Base-by-base conservation (phyloP, 2,329 filamentous ascomycete species). In the Talaromyces sp. region DNA sequence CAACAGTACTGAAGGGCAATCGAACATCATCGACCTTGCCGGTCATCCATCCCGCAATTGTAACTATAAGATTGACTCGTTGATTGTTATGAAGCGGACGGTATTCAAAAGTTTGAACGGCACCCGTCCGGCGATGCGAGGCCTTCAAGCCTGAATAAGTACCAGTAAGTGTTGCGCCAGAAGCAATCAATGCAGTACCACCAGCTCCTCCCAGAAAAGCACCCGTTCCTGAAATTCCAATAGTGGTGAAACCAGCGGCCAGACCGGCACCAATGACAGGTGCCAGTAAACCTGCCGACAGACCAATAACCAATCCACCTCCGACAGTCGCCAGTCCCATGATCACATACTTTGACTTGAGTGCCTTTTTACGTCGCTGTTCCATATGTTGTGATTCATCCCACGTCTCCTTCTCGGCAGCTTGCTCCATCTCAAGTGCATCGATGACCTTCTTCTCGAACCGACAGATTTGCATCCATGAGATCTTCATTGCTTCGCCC, bases 361-460 rank as follows among this genome's bases (percentile, higher is more conserved):
- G 81, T 1, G 91, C 91, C 71, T 86, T 79, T 74, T 97, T 96
- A 58, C 91, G 85, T 54, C 95, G 86, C 63, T 82, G 85, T 75
- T 96, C 92, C 83, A 98, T 92, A 73, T 98, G 92, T 67, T 96
- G 91, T 11, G 95, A 89, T 75, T 99, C 95, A 68, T 97, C 96
- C 95, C 95, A 99, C 66, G 93, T 96, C 77, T 99, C 95, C 71
- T 93, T 96, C 66, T 92, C 90, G 5, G 92, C 91, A 54, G 90
- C 88, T 75, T 98, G 92, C 77, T 98, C 93, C 92, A 99, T 97
- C 76, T 99, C 95, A 23, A 99, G 81, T 0, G 95, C 92, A 76
- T 99, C 95, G 7, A 95, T 97, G 5, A 99, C 92, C 60, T 92
- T 89, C 79, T 97, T 98, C 78, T 99, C 95, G 71, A 99, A 99